Evolutionary conservation across 2,329 filamentous ascomycete species (phyloP), one percentile per base, ranked within the genome.

Genomic region (Incumbomyces delicatus): DNA sequence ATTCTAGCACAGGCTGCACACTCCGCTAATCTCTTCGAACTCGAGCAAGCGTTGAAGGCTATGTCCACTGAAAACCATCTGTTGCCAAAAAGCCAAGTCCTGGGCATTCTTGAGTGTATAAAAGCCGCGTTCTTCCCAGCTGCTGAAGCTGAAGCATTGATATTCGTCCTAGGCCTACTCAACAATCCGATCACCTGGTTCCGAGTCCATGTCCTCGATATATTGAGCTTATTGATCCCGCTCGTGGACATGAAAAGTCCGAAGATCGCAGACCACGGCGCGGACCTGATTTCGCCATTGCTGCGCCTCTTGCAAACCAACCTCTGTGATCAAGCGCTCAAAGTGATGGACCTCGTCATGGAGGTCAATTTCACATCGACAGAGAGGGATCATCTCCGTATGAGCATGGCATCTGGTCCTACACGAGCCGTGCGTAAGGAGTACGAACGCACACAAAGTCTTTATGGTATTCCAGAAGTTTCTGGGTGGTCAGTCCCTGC

Each of bases 401-500:
- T 98, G 94, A 96, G 90, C 65, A 95, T 98, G 87, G 89, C 88
- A 4, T 83, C 86, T 11, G 82, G 85, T 1, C 87, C 88, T 2
- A 92, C 88, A 0, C 84, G 85, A 57, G 80, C 84, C 0, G 84
- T 92, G 41, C 82, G 87, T 41, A 96, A 95, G 62, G 89, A 96
- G 65, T 96, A 95, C 57, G 90, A 95, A 61, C 82, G 86, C 17
- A 95, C 87, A 0, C 85, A 95, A 62, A 95, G 88, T 59, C 69
- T 98, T 30, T 98, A 96, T 62, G 94, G 94, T 22, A 96, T 98
- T 49, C 92, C 92, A 0, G 90, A 96, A 61, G 83, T 88, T 17
- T 92, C 87, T 13, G 92, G 92, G 1, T 98, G 92, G 92, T 92
- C 92, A 0, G 87, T 98, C 37, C 90, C 92, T 0, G 80, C 94